phyloP scores from a whole-genome alignment of 495 filamentous ascomycete species.

The Hypoxylon lenormandii region DNA sequence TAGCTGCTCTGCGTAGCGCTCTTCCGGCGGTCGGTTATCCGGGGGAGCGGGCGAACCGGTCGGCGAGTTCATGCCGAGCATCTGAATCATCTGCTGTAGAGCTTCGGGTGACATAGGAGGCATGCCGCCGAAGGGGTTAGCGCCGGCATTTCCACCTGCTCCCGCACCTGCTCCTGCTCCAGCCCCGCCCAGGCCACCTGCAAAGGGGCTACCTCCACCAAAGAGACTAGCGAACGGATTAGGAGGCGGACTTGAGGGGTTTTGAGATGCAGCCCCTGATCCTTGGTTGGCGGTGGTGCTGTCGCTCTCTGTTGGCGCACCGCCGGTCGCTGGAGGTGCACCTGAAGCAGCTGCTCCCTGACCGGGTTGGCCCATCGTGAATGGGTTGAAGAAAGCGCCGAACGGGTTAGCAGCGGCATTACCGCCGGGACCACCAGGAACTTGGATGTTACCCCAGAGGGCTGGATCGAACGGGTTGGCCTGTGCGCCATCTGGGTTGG shows the following conservation, averaged over 20 bases:
- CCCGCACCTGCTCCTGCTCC: conserved; percentile 24
- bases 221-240: conserved; percentile 62
- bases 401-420: conserved; percentile 73
- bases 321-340: conserved; percentile 21
- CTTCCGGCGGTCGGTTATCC: conserved; percentile 91
- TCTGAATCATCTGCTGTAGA: conserved; percentile 62
- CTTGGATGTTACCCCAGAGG: conserved; percentile 29
- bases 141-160: conserved; percentile 14
- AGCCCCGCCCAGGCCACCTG: conserved; percentile 1
- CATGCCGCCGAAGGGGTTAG: conserved; percentile 41
- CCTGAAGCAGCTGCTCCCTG: conserved; percentile 45
- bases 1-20: conserved; percentile 88
- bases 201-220: conserved; percentile 25
- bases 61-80: conserved; percentile 47
- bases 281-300: conserved; percentile 35
- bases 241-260: conserved; percentile 41
- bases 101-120: conserved; percentile 52
- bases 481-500: conserved; percentile 39
- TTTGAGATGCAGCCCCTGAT: conserved; percentile 28
- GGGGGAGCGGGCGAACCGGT: conserved; percentile 65
- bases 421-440: conserved; percentile 46
- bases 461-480: conserved; percentile 58
- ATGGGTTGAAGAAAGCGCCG: conserved; percentile 71
- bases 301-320: conserved; percentile 17
- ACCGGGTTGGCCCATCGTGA: conserved; percentile 28